These are phyloP conservation scores for Elsinoe ampelina DNA, from an alignment of 2,329 filamentous ascomycete genomes.

Conservation along the genomic window DNA sequence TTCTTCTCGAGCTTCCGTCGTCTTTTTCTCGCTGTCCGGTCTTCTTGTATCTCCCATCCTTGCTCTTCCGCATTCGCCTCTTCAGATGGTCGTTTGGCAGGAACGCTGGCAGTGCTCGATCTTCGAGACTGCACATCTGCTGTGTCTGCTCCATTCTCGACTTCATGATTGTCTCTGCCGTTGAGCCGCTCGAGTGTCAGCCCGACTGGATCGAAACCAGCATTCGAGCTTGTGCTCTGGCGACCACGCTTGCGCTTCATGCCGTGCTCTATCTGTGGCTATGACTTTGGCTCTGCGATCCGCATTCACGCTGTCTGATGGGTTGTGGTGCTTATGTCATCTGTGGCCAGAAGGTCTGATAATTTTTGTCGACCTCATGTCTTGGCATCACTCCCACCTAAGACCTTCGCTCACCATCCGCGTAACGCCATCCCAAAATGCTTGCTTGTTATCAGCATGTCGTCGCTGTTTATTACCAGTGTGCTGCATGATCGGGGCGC, in stretches of 20 bases:
- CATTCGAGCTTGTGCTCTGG: neutral
- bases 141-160: neutral
- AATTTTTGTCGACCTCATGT: neutral
- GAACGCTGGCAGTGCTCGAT: neutral
- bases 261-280: neutral
- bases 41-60: constrained; percentile 22
- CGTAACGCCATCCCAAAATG: too few relatives aligned
- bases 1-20: constrained; percentile 34
- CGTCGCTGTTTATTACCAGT: too few relatives aligned
- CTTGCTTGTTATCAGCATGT: too few relatives aligned
- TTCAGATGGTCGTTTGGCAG: neutral
- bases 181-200: neutral
- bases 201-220: neutral
- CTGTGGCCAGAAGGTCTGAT: too few relatives aligned
- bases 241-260: constrained; percentile 1
- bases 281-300: too few relatives aligned
- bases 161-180: neutral
- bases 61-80: constrained; percentile 14
- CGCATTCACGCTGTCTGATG: too few relatives aligned
- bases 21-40: constrained; percentile 20
- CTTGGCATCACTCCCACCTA: neutral
- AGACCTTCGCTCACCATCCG: neutral
- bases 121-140: neutral
- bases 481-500: too few relatives aligned
- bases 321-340: too few relatives aligned